A percentile compares a stretch with the other conserved stretches of the same genome.
Conservation (phyloP, 805 yeast species). For the Myxozyma nipponensis region DNA sequence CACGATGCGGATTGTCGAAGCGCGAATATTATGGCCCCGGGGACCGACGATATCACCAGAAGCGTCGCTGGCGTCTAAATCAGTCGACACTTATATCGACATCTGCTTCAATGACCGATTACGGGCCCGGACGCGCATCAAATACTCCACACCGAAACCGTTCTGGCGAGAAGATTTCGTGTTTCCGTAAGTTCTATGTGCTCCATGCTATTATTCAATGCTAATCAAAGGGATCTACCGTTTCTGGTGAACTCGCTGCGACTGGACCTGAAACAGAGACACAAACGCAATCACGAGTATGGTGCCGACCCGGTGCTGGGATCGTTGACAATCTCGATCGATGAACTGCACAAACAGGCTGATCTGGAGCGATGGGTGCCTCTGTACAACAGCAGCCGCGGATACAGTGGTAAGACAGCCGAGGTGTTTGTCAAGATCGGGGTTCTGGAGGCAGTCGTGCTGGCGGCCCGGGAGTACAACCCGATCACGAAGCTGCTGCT, state of each 20-base stretch:
- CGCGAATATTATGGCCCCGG: slow-evolving; percentile 16
- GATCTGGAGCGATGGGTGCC: slow-evolving; percentile 34
- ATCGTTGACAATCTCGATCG: slow-evolving; percentile 20
- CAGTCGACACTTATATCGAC: slow-evolving; percentile 54
- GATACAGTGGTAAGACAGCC: slow-evolving; percentile 22
- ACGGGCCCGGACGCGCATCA: slow-evolving; percentile 74
- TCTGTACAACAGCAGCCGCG: slow-evolving; percentile 15
- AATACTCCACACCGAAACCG: slow-evolving; percentile 51
- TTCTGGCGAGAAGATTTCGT: slow-evolving; percentile 81
- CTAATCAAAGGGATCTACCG: slow-evolving; percentile 47
- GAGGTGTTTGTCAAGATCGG: slow-evolving; percentile 32
- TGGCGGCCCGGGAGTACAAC: slow-evolving; percentile 58
- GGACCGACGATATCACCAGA: slow-evolving; percentile 14
- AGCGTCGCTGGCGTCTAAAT: slow-evolving; percentile 8
- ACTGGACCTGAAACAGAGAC: slow-evolving; percentile 19
- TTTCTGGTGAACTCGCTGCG: slow-evolving; percentile 28
- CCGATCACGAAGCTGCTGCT: slow-evolving; percentile 58
- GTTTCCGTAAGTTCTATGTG: slow-evolving; percentile 49
- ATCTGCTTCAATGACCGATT: slow-evolving; percentile 66
- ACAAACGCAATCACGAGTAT: slow-evolving; percentile 10
- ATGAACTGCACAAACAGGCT: slow-evolving; percentile 16
- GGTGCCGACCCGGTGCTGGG: slow-evolving; percentile 19
- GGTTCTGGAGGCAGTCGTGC: slow-evolving; percentile 31
- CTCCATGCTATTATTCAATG: slow-evolving; percentile 36
- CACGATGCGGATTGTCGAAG: slow-evolving; percentile 20